phyloP scores from a whole-genome alignment of 305 asterid genomes.

The Fraxinus albicans region DNA sequence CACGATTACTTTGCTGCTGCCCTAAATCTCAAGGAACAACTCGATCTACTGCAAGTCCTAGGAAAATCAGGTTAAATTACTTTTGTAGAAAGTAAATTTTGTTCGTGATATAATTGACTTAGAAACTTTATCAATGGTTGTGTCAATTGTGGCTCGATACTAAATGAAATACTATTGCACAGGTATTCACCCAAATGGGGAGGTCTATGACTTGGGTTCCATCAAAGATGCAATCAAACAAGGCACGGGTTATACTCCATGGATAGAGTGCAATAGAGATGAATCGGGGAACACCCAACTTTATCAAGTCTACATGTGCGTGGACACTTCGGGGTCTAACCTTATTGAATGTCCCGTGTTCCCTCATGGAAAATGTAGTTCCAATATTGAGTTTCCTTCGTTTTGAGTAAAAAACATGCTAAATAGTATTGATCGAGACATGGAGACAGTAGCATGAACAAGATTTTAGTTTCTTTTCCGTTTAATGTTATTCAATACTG shows the following conservation, averaged over 20 bases:
- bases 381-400: constrained; percentile 61
- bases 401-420: constrained; percentile 1
- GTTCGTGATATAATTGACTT: constrained; percentile 21
- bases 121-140: background rate
- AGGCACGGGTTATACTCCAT: constrained; percentile 60
- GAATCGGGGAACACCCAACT: constrained; percentile 49
- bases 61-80: constrained; percentile 36
- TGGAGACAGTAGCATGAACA: background rate
- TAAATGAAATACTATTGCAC: background rate
- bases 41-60: constrained; percentile 62
- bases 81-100: background rate
- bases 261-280: constrained; percentile 68
- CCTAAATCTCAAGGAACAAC: constrained; percentile 54
- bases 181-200: constrained; percentile 60
- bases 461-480: background rate
- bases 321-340: constrained; percentile 47
- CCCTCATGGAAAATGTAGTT: constrained; percentile 52
- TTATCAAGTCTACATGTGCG: constrained; percentile 68
- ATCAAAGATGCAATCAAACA: constrained; percentile 53
- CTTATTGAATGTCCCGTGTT: constrained; percentile 62
- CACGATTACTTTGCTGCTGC: constrained; percentile 60
- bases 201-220: constrained; percentile 37
- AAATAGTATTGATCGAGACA: background rate
- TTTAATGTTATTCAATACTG: background rate
- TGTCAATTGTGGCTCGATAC: background rate